phyloP scores from a whole-genome alignment of 441 rosid species.

The Mallotus japonicus region DNA sequence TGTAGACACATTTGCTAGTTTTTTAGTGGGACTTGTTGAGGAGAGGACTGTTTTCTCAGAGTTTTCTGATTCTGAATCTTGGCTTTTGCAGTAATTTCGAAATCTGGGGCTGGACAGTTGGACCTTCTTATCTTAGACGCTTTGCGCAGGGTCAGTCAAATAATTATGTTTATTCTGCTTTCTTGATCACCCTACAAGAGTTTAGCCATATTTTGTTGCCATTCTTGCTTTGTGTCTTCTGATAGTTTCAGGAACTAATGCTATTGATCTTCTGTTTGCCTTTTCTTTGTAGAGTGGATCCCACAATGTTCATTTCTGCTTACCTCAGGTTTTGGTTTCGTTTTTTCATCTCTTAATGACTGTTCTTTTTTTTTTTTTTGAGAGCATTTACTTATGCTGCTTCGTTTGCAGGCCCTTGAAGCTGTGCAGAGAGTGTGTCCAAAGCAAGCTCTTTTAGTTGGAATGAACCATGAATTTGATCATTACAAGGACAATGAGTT shows the following conservation, averaged over 20 bases:
- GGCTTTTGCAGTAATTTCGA: slow-evolving; percentile 64
- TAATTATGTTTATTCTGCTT: neutral
- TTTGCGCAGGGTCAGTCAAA: slow-evolving; percentile 54
- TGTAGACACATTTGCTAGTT: neutral
- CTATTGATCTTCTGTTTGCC: neutral
- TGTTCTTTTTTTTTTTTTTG: neutral
- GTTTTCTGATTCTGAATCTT: neutral
- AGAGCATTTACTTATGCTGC: slow-evolving; percentile 2
- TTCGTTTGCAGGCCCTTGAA: slow-evolving; percentile 58
- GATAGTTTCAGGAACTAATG: neutral
- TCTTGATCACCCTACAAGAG: neutral
- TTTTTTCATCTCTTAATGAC: too few relatives aligned
- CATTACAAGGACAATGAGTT: slow-evolving; percentile 76
- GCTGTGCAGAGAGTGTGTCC: slow-evolving; percentile 82
- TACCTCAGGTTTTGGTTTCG: slow-evolving; percentile 62
- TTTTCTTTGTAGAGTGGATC: slow-evolving; percentile 54
- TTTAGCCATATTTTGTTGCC: neutral
- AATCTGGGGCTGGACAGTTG: slow-evolving; percentile 71
- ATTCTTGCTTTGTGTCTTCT: neutral
- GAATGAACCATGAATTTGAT: slow-evolving; percentile 93
- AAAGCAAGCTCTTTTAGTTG: slow-evolving; percentile 72
- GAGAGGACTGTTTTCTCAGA: too few relatives aligned
- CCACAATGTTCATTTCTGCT: slow-evolving; percentile 71
- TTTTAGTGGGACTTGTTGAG: neutral
- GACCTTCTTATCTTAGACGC: slow-evolving; percentile 93